Conservation (phyloP, 345 rosid genomes). For the Salix koriyanagi region DNA sequence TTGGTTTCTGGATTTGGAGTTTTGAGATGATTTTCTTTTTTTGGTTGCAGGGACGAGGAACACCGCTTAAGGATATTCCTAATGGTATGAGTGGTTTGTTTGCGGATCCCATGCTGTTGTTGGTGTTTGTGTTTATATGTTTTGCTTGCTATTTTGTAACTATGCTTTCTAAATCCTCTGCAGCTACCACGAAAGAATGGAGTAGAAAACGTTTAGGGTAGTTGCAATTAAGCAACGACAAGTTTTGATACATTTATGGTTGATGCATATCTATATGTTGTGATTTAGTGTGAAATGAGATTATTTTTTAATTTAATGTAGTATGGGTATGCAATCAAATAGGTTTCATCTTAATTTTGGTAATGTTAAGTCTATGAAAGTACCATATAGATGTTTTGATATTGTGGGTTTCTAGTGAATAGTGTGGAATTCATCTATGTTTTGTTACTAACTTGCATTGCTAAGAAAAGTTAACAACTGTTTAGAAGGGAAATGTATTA, state of each 20-base stretch:
- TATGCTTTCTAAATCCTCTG: background rate
- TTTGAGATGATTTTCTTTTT: background rate
- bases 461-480: background rate
- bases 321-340: background rate
- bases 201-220: background rate
- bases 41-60: conserved; percentile 70
- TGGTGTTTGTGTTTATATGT: background rate
- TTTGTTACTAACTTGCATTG: background rate
- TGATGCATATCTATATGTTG: background rate
- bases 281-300: background rate
- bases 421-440: background rate
- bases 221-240: background rate
- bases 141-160: background rate
- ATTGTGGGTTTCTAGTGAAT: background rate
- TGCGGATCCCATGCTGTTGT: background rate
- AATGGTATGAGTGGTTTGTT: conserved; percentile 48
- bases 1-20: background rate
- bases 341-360: background rate
- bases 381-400: background rate
- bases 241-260: background rate
- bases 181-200: background rate
- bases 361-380: background rate
- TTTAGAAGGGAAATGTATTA: background rate
- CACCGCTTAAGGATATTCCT: conserved; percentile 83
- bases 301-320: background rate